phyloP scores from a whole-genome alignment of 495 filamentous ascomycete species.

The Pseudomonodictys pantanalensis region DNA sequence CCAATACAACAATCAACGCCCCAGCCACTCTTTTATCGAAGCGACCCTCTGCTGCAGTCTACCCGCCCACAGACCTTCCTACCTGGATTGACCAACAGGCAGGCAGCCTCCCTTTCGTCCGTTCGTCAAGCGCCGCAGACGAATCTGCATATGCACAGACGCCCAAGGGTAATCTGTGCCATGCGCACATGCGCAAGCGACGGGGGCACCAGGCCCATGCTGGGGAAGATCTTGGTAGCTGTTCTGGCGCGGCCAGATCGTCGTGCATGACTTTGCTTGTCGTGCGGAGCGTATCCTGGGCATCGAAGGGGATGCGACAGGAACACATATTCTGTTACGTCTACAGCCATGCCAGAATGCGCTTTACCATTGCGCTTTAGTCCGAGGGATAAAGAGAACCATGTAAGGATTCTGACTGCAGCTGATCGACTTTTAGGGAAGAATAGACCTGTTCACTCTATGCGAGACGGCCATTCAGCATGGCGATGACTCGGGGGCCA shows the following conservation, averaged over 20 bases:
- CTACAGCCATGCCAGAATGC: too few relatives aligned
- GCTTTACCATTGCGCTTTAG: too few relatives aligned
- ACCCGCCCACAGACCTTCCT: background rate
- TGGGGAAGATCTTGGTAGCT: conserved; percentile 23
- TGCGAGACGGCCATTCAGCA: too few relatives aligned
- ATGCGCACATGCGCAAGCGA: background rate
- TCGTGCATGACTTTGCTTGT: background rate
- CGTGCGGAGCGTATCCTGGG: too few relatives aligned
- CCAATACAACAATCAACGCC: background rate
- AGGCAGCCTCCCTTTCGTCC: conserved; percentile 15
- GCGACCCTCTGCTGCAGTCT: conserved; percentile 19
- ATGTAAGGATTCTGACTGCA: too few relatives aligned
- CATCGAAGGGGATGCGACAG: too few relatives aligned
- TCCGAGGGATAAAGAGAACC: too few relatives aligned
- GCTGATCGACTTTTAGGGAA: too few relatives aligned
- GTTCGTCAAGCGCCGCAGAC: background rate
- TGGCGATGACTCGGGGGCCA: too few relatives aligned
- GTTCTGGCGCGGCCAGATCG: conserved; percentile 5
- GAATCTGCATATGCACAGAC: conserved; percentile 15
- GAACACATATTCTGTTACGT: too few relatives aligned
- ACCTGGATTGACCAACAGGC: too few relatives aligned
- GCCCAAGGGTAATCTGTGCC: conserved; percentile 16
- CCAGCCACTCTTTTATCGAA: conserved; percentile 8
- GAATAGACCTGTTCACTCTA: too few relatives aligned
- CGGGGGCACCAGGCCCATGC: conserved; percentile 1